Conservation (phyloP, 306 rosid genomes). For the Styphnolobium japonicum region DNA sequence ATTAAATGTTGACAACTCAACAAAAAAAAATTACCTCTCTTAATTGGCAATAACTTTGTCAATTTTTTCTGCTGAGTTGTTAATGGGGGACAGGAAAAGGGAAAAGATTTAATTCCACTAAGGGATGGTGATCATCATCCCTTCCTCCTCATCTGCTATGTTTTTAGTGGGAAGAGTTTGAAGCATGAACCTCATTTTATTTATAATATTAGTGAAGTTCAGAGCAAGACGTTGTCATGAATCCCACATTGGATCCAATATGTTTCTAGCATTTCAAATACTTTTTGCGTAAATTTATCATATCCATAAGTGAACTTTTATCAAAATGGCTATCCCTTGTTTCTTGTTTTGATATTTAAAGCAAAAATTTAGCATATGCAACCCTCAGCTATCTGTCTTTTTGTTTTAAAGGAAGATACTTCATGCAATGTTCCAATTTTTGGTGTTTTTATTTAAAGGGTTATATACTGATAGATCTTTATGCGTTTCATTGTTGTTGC, state of each 20-base stretch:
- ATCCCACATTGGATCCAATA: not conserved
- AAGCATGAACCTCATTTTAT: not conserved
- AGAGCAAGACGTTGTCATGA: not conserved
- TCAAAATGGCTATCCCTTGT: not conserved
- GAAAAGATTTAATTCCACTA: too few species aligned
- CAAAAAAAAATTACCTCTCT: too few species aligned
- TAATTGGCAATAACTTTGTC: too few species aligned
- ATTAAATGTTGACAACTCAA: too few species aligned
- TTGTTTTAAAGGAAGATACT: not conserved
- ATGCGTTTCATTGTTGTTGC: slow-evolving; percentile 31
- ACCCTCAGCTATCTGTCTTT: not conserved
- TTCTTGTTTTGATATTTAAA: not conserved
- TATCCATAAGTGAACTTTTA: not conserved
- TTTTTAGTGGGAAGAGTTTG: not conserved
- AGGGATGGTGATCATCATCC: too few species aligned
- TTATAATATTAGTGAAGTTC: not conserved
- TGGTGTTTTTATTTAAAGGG: not conserved
- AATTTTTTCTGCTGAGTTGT: too few species aligned
- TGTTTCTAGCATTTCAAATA: not conserved
- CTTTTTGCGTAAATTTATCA: not conserved
- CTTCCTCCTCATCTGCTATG: not conserved
- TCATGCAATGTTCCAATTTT: not conserved
- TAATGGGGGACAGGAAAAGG: too few species aligned
- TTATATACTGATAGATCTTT: not conserved
- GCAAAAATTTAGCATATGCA: not conserved